phyloP scores from a whole-genome alignment of 116 monocot genomes.

The Iris pallida region DNA sequence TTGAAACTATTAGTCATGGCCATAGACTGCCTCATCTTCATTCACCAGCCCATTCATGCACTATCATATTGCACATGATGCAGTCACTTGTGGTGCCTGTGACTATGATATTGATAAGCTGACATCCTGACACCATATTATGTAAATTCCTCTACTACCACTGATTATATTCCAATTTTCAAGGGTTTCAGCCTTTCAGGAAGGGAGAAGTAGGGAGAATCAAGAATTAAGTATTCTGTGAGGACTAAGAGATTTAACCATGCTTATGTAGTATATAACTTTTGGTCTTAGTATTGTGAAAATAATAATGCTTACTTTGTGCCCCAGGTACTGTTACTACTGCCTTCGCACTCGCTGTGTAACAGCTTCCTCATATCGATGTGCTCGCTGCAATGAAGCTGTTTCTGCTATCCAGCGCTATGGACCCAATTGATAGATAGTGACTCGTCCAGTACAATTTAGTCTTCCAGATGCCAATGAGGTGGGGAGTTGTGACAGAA shows the following conservation, averaged over 20 bases:
- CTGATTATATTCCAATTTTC: neutral
- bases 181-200: neutral
- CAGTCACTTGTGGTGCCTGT: too few relatives aligned
- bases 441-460: constrained; percentile 2
- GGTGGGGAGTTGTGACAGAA: neutral
- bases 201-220: neutral
- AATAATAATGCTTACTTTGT: neutral
- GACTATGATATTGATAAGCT: too few relatives aligned
- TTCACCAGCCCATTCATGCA: too few relatives aligned
- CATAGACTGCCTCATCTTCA: too few relatives aligned
- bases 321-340: constrained; percentile 52
- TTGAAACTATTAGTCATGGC: too few relatives aligned
- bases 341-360: constrained; percentile 26
- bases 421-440: constrained; percentile 6
- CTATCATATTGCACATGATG: too few relatives aligned
- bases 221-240: neutral
- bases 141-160: neutral
- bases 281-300: neutral
- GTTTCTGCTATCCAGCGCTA: constrained; percentile 23
- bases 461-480: neutral
- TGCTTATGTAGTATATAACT: too few relatives aligned
- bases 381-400: constrained; percentile 21
- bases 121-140: too few relatives aligned
- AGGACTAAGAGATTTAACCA: neutral
- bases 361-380: constrained; percentile 20